A percentile compares a stretch with the other conserved stretches of the same genome.
phyloP scores from a whole-genome alignment of 805 yeast species.

The Dipodascus geniculatus region DNA sequence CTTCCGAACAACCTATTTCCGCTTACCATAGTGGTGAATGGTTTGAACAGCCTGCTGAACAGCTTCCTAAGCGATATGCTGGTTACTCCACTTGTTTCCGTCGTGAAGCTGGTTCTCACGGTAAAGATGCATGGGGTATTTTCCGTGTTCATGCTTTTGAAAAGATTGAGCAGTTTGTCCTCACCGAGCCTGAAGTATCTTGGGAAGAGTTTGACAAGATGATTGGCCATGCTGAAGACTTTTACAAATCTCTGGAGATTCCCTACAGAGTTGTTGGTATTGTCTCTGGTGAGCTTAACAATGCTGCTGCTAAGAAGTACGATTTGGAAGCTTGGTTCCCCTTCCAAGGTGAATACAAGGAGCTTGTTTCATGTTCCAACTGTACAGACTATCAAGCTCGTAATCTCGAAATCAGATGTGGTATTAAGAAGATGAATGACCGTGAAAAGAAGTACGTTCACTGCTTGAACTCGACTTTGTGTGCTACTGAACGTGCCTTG shows the following conservation, averaged over 20 bases:
- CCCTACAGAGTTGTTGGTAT: conserved; percentile 97
- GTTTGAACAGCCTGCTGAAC: conserved; percentile 96
- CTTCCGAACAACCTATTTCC: conserved; percentile 97
- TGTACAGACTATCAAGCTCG: conserved; percentile 99
- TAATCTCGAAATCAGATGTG: conserved; percentile 97
- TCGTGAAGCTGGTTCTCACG: conserved; percentile 98
- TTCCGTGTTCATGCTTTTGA: conserved; percentile 98
- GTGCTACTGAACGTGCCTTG: conserved; percentile 96
- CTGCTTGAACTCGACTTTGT: conserved; percentile 92
- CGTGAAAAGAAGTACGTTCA: conserved; percentile 96
- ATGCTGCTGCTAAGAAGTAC: conserved; percentile 97
- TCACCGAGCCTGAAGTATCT: conserved; percentile 96
- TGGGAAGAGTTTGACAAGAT: conserved; percentile 96
- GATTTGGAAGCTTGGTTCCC: conserved; percentile 99
- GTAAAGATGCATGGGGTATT: conserved; percentile 99
- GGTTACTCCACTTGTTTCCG: conserved; percentile 98
- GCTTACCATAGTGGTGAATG: conserved; percentile 97
- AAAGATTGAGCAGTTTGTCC: conserved; percentile 91
- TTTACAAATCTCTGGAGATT: conserved; percentile 79
- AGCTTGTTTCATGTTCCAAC: conserved; percentile 95
- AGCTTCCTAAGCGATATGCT: conserved; percentile 91
- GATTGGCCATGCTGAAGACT: conserved; percentile 85
- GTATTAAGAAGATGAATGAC: conserved; percentile 90
- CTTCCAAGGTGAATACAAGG: conserved; percentile 96
- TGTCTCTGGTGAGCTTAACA: conserved; percentile 96